Evolutionary conservation across 2,329 filamentous ascomycete species (phyloP), one percentile per base, ranked within the genome.

Genomic region (Alternaria brassicicola): DNA sequence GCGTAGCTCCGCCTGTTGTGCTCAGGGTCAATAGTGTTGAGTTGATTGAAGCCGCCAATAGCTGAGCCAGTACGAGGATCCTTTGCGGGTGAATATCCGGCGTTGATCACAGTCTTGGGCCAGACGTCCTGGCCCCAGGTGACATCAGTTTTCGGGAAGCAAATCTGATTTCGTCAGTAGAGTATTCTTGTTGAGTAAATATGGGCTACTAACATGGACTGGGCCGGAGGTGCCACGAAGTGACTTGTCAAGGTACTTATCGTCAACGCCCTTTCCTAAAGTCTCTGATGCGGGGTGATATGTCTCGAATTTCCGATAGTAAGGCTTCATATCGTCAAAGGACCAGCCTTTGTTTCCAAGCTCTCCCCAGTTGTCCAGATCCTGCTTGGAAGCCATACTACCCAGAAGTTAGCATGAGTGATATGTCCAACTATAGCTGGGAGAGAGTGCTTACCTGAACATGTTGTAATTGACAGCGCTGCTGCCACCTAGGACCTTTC

Each of bases 281-380:
- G 35, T 58, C 28, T 73, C 62, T 0, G 64, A 64, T 9, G 68
- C 57, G 4, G 68, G 65, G 28, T 72, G 67, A 19, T 76, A 74
- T 2, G 66, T 78, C 53, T 79, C 70, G 13, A 68, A 73, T 54
- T 78, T 79, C 25, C 66, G 66, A 45, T 75, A 75, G 57, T 78
- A 79, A 1, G 72, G 74, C 3, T 65, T 53, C 6, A 79, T 47
- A 1, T 67, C 61, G 13, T 76, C 64, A 65, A 73, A 79, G 17
- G 64, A 69, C 78, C 77, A 79, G 7, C 73, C 74, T 10, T 67
- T 56, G 49, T 79, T 79, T 4, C 78, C 78, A 15, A 78, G 59
- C 55, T 74, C 64, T n/a, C 55, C 74, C 79, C 79, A 81, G 3
- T 78, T 76, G 60, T 81, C 71, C 10, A 74, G 50, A 31, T 73